Evolutionary conservation across 495 filamentous ascomycete species (phyloP), one percentile per base, ranked within the genome.

Genomic region (Aspergillus baeticus): DNA sequence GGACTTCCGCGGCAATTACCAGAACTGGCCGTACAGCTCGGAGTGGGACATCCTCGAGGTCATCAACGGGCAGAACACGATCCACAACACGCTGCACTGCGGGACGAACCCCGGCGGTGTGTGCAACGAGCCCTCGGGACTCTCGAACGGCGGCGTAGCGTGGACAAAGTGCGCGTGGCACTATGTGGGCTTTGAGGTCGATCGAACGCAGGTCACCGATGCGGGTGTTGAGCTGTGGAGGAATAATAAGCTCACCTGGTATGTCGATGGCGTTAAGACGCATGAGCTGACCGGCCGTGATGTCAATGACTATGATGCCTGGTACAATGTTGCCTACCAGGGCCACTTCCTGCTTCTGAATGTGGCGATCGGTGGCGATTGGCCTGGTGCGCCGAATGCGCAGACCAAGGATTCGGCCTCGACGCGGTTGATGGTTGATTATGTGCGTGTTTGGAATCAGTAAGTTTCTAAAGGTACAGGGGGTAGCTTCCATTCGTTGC

Each of bases 381-480:
- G 18, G 34, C 35, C 43, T 0, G 53, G 43, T 11, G 11, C 10
- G 11, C 53, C 35, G 13, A 41, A 48, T 41, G 53, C 33, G 38
- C 13, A 43, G 15, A 54, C 51, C 5, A 15, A 33, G 10, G 20
- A 26, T 41, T 35, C 13, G 10, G 21, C 53, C 0, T 29, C 37
- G 6, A 36, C 38, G 13, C 33, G 34, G 22, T 10, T 55, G 42
- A 45, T 49, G 44, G 44, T 56, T 22, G 54, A 58, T 15, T 51
- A 52, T 45, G 55, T 58, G 29, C 22, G 55, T 11, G 48, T 58
- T 18, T 52, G 55, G 55, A 58, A 58, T 29, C 21, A 20, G 41
- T 58, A 36, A 29, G 26, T 8, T 29, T n/a, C n/a, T n/a, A n/a
- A n/a, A n/a, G n/a, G n/a, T n/a, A n/a, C n/a, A n/a, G n/a, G n/a